Percentiles rank a stretch among this genome's conserved stretches.
Conservation (phyloP, 139 green algal species). For the Haematococcus lacustris region DNA sequence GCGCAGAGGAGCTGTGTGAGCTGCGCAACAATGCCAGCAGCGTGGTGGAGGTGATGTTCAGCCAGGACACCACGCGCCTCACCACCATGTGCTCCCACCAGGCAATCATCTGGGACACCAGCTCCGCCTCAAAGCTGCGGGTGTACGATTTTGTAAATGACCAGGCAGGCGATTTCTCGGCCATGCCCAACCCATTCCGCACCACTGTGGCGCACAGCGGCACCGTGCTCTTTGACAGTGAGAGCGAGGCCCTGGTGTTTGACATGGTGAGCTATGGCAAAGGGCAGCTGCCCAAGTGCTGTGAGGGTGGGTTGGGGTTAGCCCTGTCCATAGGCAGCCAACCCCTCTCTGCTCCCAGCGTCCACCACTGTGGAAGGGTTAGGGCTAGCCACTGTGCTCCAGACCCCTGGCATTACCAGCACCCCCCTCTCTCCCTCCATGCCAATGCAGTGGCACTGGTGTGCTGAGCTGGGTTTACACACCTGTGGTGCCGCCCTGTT, state of each 20-base stretch:
- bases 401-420: too few relatives aligned
- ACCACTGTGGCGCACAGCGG: conserved; percentile 22
- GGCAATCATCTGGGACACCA: conserved; percentile 32
- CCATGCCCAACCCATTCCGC: conserved; percentile 21
- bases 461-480: too few relatives aligned
- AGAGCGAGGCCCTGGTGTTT: conserved; percentile 33
- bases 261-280: conserved; percentile 30
- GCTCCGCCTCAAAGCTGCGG: conserved; percentile 22
- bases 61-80: conserved; percentile 29
- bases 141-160: conserved; percentile 39
- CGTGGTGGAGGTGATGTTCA: conserved; percentile 23
- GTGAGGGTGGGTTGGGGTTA: too few relatives aligned
- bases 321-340: too few relatives aligned
- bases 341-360: too few relatives aligned
- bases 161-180: conserved; percentile 20
- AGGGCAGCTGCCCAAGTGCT: too few relatives aligned
- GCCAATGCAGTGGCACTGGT: too few relatives aligned
- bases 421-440: too few relatives aligned
- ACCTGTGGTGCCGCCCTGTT: too few relatives aligned
- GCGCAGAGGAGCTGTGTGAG: conserved; percentile 29
- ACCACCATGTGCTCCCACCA: conserved; percentile 36
- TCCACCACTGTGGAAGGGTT: too few relatives aligned
- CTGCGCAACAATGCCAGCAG: conserved; percentile 10
- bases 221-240: conserved; percentile 42
- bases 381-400: too few relatives aligned